Base-by-base conservation (phyloP, 805 yeast genomes). In the Starmera caribaea region DNA sequence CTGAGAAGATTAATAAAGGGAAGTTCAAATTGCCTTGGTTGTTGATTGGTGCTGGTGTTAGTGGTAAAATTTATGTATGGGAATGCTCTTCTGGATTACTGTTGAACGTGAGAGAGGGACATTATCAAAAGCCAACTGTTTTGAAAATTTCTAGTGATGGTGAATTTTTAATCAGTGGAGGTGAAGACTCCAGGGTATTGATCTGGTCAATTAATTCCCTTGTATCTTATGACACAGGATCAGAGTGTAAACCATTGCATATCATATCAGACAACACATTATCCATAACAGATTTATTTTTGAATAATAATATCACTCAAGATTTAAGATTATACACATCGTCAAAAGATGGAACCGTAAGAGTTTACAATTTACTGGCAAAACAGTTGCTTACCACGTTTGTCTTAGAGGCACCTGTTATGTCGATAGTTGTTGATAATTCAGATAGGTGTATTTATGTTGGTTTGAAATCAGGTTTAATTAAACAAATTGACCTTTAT, bases 31-130 rank as follows among this genome's bases (percentile, higher is more conserved):
- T 71, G 31, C 81, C 82, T 16, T 80, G 82, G 71, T 54, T 84
- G 32, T 58, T 92, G 21, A 80, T 77, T 7, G 95, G 81, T 34
- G 88, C 90, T 43, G 70, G 92, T 39, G 55, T 66, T 42, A 53
- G 80, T n/a, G 97, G 97, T 11, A 74, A 79, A 47, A 45, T 92
- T 13, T 83, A 83, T 53, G 58, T 89, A 1, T 90, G 97, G 97
- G 95, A 87, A 50, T 54, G 89, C 38, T 59, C 69, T 9, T 81
- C 92, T 2, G 97, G 97, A 0, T 61, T 74, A 17, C 66, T 92
- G 36, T 53, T 89, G 17, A 66, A 74, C 36, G 94, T 77, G 4
- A 77, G 76, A 52, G 89, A 84, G 38, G 80, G 86, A 1, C 97
- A 90, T 62, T 90, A 86, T 58, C 97, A 90, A 60, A 66, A 71